Percentiles rank a stretch among this genome's conserved stretches.
These are phyloP conservation scores for Porcisia deanei DNA, from an alignment of 208 protist genomes.

Conservation along the genomic window DNA sequence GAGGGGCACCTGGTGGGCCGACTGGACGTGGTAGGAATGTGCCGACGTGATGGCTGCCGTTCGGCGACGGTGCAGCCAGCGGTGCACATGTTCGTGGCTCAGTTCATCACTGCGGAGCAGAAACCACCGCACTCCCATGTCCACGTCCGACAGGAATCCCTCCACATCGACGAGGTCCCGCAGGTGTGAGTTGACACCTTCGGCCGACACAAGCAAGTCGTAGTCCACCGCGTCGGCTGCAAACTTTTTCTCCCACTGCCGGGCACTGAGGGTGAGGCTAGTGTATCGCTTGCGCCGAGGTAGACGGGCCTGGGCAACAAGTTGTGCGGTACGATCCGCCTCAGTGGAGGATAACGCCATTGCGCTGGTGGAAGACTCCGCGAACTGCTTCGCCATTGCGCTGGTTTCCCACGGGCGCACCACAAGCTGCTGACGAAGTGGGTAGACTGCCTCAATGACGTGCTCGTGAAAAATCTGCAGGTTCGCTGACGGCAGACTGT, in stretches of 20 bases:
- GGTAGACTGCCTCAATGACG: constrained; percentile 79
- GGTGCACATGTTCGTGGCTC: constrained; percentile 74
- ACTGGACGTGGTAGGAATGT: constrained; percentile 50
- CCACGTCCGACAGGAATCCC: constrained; percentile 71
- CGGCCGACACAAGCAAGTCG: constrained; percentile 81
- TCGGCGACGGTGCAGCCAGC: constrained; percentile 74
- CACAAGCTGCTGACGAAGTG: constrained; percentile 73
- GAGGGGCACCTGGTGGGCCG: constrained; percentile 58
- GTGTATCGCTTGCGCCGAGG: constrained; percentile 38
- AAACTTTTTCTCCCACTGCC: constrained; percentile 77
- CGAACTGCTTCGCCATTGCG: constrained; percentile 10
- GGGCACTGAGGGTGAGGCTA: constrained; percentile 71
- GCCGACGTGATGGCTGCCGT: constrained; percentile 33
- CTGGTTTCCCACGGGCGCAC: constrained; percentile 60
- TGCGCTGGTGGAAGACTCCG: not conserved
- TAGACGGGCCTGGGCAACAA: constrained; percentile 12
- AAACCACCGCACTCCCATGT: constrained; percentile 83
- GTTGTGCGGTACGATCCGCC: constrained; percentile 13
- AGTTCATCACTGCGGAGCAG: constrained; percentile 49
- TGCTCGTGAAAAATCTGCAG: constrained; percentile 81
- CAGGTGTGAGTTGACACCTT: constrained; percentile 81
- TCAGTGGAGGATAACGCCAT: not conserved
- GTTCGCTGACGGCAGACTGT: constrained; percentile 50
- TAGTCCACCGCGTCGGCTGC: constrained; percentile 75
- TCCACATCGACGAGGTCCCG: constrained; percentile 86